Base-by-base conservation (phyloP, 352 stramenopile species). In the Globisporangium perplexum region DNA sequence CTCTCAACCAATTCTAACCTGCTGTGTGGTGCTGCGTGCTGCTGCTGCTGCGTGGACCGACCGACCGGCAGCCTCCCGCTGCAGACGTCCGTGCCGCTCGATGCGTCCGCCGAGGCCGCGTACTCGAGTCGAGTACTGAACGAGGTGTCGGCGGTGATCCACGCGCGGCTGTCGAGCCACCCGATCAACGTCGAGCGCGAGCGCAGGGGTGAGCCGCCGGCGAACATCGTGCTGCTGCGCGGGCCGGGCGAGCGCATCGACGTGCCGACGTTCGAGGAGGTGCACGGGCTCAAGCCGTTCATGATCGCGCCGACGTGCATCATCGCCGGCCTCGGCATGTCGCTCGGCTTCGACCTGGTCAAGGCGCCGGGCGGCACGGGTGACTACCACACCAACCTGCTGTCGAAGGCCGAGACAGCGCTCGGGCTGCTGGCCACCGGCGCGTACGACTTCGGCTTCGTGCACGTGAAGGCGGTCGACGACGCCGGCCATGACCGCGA, bases 271-370 rank as follows among this genome's bases (percentile, higher is more conserved):
- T 95, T 95, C 47, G 65, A 83, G 35, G 72, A 92, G 8, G 81
- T 88, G 59, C 85, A 95, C 66, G 83, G 79, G 15, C 60, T 95
- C 24, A 86, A 69, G 45, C 64, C 83, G 23, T 95, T 95, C 59
- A 95, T 95, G 85, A 92, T 95, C 45, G 85, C 85, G 15, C 85
- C 85, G 2, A 95, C 85, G 17, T 95, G 85, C 53, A 95, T 95
- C 63, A 95, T 95, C 33, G 85, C 85, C 18, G 85, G 85, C 26
- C 62, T 95, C 23, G 85, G 85, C 35, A 93, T 91, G 79, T 95
- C 85, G 15, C 55, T 95, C 28, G 85, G 76, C 23, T 89, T 95
- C 63, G 75, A 92, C 30, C 65, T 95, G 6, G 62, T 77, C 38
- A 77, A 76, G 50, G 85, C 77, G 1, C 74, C 74, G 33, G 83